Evolutionary conservation across 2,329 filamentous ascomycete genomes (phyloP).

Genomic region (Capronia epimyces): DNA sequence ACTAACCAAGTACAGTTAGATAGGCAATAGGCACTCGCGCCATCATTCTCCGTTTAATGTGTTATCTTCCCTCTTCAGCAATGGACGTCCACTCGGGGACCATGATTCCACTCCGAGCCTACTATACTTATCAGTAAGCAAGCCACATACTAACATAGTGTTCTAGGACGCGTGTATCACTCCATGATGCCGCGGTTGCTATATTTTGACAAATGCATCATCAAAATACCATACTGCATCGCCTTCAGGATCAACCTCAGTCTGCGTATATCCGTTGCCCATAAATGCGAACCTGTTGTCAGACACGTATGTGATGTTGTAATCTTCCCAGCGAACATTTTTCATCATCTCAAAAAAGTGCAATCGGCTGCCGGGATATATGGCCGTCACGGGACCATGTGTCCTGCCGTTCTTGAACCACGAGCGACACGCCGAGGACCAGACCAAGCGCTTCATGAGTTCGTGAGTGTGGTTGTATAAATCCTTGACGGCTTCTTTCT

Average conservation of each 20-base stretch:
- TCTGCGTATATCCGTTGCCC: constrained; percentile 42
- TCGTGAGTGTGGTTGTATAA: constrained; percentile 41
- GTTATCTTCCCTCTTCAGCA: too few species aligned
- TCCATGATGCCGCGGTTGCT: too few species aligned
- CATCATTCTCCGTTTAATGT: too few species aligned
- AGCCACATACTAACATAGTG: too few species aligned
- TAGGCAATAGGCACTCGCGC: too few species aligned
- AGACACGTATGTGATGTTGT: constrained; percentile 35
- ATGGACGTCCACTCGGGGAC: too few species aligned
- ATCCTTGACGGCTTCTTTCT: constrained; percentile 30
- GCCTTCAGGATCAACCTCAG: constrained; percentile 18
- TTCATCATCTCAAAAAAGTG: constrained; percentile 36
- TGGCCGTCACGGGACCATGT: constrained; percentile 22
- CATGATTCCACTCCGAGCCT: too few species aligned
- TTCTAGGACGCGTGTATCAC: too few species aligned
- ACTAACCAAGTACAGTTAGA: too few species aligned
- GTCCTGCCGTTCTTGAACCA: constrained; percentile 26
- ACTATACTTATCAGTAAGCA: too few species aligned
- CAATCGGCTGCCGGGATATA: constrained; percentile 30
- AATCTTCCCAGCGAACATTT: constrained; percentile 39
- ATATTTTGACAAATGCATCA: constrained; percentile 18
- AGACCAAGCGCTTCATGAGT: constrained; percentile 34
- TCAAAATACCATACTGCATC: constrained; percentile 23
- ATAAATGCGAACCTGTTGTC: constrained; percentile 40
- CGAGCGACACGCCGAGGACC: constrained; percentile 16